These are phyloP conservation scores for Mycena leptocephala DNA, from an alignment of 768 basidiomycete species.

Conservation along the genomic window DNA sequence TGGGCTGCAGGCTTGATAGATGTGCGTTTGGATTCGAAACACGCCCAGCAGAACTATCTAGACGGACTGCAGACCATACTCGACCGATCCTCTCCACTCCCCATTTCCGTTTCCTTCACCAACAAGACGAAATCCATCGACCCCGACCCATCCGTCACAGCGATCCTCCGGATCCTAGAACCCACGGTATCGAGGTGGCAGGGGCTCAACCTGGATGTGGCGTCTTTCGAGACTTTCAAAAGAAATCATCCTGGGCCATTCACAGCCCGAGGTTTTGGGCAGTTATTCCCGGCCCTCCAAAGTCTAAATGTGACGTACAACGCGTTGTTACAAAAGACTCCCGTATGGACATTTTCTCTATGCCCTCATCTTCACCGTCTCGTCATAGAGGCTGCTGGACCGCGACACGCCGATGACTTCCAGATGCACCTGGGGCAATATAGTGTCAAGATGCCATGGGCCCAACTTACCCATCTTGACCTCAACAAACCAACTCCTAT, in stretches of 20 bases:
- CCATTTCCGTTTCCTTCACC: neutral
- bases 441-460: conserved; percentile 2
- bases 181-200: neutral
- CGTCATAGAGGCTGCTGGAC: neutral
- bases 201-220: neutral
- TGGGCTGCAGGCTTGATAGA: neutral
- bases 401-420: too few species aligned
- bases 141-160: too few species aligned
- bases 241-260: neutral
- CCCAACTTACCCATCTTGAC: conserved; percentile 6
- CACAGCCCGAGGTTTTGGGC: neutral
- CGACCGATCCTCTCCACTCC: neutral
- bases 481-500: neutral
- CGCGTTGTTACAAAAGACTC: neutral
- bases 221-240: neutral
- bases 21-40: neutral
- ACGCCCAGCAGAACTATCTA: neutral
- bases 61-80: neutral
- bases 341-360: neutral
- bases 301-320: too few species aligned
- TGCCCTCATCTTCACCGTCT: neutral
- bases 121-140: neutral
- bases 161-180: neutral
- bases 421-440: neutral
- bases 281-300: neutral